Evolutionary conservation across 805 yeast genomes (phyloP).

Genomic region (Hanseniaspora meyeri): DNA sequence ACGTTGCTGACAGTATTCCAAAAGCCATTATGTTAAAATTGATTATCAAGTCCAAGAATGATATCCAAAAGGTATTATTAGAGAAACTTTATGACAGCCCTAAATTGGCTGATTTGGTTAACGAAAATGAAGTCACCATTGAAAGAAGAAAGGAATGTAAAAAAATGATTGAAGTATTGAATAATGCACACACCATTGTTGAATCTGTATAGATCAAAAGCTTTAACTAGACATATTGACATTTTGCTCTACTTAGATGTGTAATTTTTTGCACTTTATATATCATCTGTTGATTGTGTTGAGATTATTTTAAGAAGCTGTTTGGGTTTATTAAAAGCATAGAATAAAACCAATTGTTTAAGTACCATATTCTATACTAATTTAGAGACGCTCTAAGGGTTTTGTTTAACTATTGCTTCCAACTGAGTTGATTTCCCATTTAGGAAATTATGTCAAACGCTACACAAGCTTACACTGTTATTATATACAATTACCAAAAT

Average conservation of each 20-base stretch:
- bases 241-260: neutral
- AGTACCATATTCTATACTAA: no score
- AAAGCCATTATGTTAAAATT: conserved; percentile 90
- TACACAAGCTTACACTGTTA: neutral
- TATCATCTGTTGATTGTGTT: neutral
- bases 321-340: no score
- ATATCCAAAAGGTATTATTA: conserved; percentile 78
- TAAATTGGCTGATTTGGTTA: conserved; percentile 64
- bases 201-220: conserved; percentile 25
- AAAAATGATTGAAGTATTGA: conserved; percentile 87
- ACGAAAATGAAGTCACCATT: conserved; percentile 83
- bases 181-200: conserved; percentile 83
- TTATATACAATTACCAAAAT: no score
- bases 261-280: neutral
- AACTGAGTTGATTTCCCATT: neutral
- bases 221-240: neutral
- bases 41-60: conserved; percentile 70
- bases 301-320: no score
- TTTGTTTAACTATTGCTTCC: neutral
- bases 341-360: no score
- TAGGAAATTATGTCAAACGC: neutral
- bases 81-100: conserved; percentile 72
- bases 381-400: no score
- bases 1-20: conserved; percentile 87
- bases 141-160: conserved; percentile 90